Evolutionary conservation across 306 rosid genomes (phyloP).

Genomic region (Abrus precatorius): DNA sequence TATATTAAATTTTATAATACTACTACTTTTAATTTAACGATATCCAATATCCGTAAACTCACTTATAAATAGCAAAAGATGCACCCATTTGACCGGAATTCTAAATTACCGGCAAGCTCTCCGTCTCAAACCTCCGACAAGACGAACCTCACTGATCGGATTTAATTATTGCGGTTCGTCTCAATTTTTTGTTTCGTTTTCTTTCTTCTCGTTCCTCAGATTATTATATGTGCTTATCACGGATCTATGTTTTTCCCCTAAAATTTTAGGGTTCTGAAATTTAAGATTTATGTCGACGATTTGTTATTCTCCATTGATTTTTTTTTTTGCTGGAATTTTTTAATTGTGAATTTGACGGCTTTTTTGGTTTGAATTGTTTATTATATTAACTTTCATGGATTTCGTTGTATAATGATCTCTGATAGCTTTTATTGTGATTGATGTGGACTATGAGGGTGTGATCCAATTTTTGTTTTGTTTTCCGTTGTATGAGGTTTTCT

Average conservation of each 20-base stretch:
- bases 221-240: neutral
- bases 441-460: neutral
- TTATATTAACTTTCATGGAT: neutral
- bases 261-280: constrained; percentile 32
- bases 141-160: neutral
- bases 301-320: neutral
- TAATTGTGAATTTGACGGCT: neutral
- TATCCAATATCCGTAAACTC: no score
- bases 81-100: neutral
- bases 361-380: neutral
- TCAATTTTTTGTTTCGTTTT: neutral
- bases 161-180: constrained; percentile 29
- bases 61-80: neutral
- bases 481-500: neutral
- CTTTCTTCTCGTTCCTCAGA: neutral
- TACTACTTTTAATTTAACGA: no score
- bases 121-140: constrained; percentile 30
- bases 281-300: neutral
- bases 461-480: neutral
- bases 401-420: neutral
- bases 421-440: neutral
- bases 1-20: no score
- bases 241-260: neutral
- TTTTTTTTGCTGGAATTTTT: neutral
- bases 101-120: constrained; percentile 13